Conservation (phyloP, 169 alveolate genomes). For the Eimeria praecox region DNA sequence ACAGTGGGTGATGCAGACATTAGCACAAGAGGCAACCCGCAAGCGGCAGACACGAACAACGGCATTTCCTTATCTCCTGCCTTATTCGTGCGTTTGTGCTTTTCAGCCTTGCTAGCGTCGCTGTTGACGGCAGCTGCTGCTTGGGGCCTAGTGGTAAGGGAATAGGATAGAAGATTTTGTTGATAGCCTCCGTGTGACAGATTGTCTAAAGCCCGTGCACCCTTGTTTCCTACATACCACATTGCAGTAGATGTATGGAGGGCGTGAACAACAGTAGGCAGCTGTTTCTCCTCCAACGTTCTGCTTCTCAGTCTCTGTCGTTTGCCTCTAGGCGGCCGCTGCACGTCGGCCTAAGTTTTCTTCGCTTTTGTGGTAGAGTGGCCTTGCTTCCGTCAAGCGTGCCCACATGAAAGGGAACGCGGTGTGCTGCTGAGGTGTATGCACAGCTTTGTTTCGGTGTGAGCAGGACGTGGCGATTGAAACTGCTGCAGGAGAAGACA, state of each 20-base stretch:
- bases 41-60: neutral
- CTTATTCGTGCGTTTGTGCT: neutral
- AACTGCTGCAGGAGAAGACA: slow-evolving; percentile 46
- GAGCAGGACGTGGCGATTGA: slow-evolving; percentile 72
- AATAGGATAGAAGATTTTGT: neutral
- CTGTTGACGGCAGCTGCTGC: slow-evolving; percentile 64
- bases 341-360: neutral
- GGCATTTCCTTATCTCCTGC: neutral
- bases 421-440: neutral
- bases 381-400: neutral
- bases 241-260: neutral
- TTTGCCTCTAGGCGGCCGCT: neutral
- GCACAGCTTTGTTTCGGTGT: neutral
- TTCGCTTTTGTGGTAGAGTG: neutral
- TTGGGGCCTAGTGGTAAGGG: slow-evolving; percentile 75
- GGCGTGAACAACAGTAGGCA: neutral
- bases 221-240: neutral
- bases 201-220: neutral
- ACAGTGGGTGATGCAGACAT: neutral
- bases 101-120: slow-evolving; percentile 56
- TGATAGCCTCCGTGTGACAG: neutral
- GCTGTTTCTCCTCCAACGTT: neutral
- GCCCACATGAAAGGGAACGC: neutral
- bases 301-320: neutral
- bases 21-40: neutral